Base-by-base conservation (phyloP, 352 stramenopile genomes). In the Blastocystis sp. region DNA sequence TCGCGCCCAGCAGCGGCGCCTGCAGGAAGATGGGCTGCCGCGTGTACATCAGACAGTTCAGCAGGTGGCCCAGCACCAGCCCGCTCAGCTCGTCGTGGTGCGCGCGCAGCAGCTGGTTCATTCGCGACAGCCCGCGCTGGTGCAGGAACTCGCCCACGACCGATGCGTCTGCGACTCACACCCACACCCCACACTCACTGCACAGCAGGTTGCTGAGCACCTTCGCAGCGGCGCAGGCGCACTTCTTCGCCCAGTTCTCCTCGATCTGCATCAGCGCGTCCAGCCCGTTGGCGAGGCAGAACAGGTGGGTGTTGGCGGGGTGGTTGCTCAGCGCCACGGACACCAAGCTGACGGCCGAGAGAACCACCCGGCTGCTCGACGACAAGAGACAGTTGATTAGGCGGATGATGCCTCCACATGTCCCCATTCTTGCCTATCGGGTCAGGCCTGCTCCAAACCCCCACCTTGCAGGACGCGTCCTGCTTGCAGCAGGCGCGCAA, bases 241-340 rank as follows among this genome's bases (percentile, higher is more conserved):
- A 84, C 9, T 41, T 28, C 19, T 53, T 53, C 10, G 23, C 43
- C 74, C 74, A 84, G 11, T 53, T 59, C 61, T 84, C 74, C 60
- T 84, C 74, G 38, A 84, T 59, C 41, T 84, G 74, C 74, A 84
- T 84, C 21, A 84, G 56, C 41, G 74, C 74, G 61, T 84, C 40
- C 10, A 84, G 7, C 53, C 74, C 74, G 38, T 84, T 84, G 2
- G 74, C 74, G 3, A 67, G 52, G 19, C 11, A 41, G 53, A 84
- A 84, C 65, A 84, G 74, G 14, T 53, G 74, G 52, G 65, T 53
- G 45, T 84, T 84, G 21, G 21, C 14, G 10, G 56, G 19, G 28
- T 66, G 56, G 21, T 45, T 41, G 28, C 52, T 56, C 38, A 84
- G 34, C 45, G 69, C 45, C 10, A 34, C 9, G 0, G 74, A 56